These are phyloP conservation scores for Sporodiniella umbellata DNA, from an alignment of 371 early-diverging fungal species.

Conservation along the genomic window DNA sequence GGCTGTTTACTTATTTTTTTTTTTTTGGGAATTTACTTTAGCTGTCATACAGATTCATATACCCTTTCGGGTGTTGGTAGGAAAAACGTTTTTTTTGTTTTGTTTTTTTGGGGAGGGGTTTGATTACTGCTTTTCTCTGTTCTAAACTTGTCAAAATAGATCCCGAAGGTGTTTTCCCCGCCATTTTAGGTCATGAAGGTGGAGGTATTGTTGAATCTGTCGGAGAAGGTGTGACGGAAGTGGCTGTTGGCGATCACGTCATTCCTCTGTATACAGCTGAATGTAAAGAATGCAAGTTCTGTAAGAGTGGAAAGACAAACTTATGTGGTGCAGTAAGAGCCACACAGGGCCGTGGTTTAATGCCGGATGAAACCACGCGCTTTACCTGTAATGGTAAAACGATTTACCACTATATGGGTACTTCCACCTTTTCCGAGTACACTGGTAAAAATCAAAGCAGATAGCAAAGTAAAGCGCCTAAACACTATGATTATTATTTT, in stretches of 20 bases:
- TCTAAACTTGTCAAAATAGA: too few species aligned
- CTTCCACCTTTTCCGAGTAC: conserved; percentile 94
- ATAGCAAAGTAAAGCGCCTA: not conserved
- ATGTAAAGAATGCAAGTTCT: conserved; percentile 94
- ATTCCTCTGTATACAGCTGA: conserved; percentile 94
- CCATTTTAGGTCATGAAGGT: conserved; percentile 95
- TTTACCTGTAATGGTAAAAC: conserved; percentile 88
- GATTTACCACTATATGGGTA: conserved; percentile 96
- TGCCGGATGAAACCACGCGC: conserved; percentile 94
- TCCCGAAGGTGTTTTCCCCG: conserved; percentile 88
- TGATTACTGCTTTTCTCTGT: too few species aligned
- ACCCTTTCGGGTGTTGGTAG: conserved; percentile 87
- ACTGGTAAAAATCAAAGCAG: conserved; percentile 52
- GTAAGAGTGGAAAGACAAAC: conserved; percentile 94
- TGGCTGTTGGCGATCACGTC: conserved; percentile 91
- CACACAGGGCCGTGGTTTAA: conserved; percentile 93
- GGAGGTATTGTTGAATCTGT: conserved; percentile 95
- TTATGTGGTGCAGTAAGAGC: conserved; percentile 88
- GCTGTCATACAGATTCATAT: conserved; percentile 93
- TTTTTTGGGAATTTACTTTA: too few species aligned
- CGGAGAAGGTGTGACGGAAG: conserved; percentile 93
- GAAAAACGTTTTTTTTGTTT: too few species aligned
- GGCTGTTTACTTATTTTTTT: not conserved
- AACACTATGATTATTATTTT: not conserved
- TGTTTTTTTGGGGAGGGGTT: too few species aligned